Percentiles rank a stretch among this genome's conserved stretches.
Evolutionary conservation across 768 basidiomycete species (phyloP).

Genomic region (Leccinum incarnatum): DNA sequence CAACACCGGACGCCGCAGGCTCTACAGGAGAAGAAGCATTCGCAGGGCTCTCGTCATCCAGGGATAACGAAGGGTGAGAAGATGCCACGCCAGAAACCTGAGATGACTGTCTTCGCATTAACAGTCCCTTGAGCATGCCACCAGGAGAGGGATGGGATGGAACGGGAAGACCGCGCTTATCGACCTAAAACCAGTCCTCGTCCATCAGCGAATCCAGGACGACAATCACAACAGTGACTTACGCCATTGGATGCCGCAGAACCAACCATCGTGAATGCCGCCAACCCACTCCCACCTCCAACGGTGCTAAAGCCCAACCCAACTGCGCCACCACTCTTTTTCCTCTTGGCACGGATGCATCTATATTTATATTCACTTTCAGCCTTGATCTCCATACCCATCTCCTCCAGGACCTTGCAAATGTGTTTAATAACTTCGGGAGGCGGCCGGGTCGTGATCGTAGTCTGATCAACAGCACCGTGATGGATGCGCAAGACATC

Average conservation of each 20-base stretch:
- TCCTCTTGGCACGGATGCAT: conserved; percentile 76
- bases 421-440: conserved; percentile 88
- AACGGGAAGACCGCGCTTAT: conserved; percentile 83
- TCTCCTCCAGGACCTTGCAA: conserved; percentile 70
- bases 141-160: conserved; percentile 72
- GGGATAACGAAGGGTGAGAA: conserved; percentile 46
- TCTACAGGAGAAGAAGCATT: conserved; percentile 34
- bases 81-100: conserved; percentile 52
- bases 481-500: conserved; percentile 78
- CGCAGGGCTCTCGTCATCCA: conserved; percentile 40
- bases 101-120: conserved; percentile 89
- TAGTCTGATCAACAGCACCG: conserved; percentile 89
- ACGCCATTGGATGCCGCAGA: conserved; percentile 87
- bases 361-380: conserved; percentile 92
- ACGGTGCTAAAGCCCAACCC: conserved; percentile 43
- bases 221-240: conserved; percentile 31
- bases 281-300: conserved; percentile 46
- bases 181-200: conserved; percentile 51
- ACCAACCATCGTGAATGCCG: conserved; percentile 75
- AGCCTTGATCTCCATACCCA: conserved; percentile 86
- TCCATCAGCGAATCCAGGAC: conserved; percentile 9
- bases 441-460: conserved; percentile 80
- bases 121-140: conserved; percentile 82
- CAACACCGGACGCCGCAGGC: conserved; percentile 29
- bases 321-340: conserved; percentile 48